Evolutionary conservation across 1,284 basidiomycete genomes (phyloP).

Genomic region (Ustilago tritici): DNA sequence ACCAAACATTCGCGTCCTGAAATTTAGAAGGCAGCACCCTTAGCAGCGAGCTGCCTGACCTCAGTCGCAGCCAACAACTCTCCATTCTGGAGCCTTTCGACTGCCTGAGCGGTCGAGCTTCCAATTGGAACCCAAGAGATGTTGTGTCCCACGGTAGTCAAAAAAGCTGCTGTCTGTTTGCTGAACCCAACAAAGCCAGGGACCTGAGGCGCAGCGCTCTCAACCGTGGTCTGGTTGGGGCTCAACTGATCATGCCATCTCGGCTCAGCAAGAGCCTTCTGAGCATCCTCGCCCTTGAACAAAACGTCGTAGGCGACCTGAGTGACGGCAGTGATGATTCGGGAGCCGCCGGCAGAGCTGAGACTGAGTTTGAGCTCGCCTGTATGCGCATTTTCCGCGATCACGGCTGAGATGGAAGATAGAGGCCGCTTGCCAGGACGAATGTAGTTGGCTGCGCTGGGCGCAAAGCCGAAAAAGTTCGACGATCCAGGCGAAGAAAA

Average conservation of each 20-base stretch:
- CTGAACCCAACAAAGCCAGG: slow-evolving; percentile 66
- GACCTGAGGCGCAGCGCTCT: slow-evolving; percentile 58
- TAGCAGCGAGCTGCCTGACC: slow-evolving; percentile 58
- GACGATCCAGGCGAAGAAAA: slow-evolving; percentile 65
- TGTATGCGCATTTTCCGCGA: slow-evolving; percentile 68
- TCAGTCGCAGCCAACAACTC: slow-evolving; percentile 55
- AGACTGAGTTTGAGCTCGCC: slow-evolving; percentile 70
- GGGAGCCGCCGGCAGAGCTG: slow-evolving; percentile 70
- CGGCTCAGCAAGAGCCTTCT: slow-evolving; percentile 61
- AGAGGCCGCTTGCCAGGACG: slow-evolving; percentile 70
- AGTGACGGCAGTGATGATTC: slow-evolving; percentile 72
- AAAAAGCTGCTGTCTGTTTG: slow-evolving; percentile 69
- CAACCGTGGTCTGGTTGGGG: slow-evolving; percentile 67
- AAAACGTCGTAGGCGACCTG: slow-evolving; percentile 65
- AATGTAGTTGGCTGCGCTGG: slow-evolving; percentile 70
- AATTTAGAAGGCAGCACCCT: slow-evolving; percentile 53
- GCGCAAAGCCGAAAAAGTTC: slow-evolving; percentile 70
- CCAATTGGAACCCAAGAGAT: slow-evolving; percentile 57
- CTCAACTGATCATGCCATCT: slow-evolving; percentile 72
- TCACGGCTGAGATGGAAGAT: slow-evolving; percentile 69
- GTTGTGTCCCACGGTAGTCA: slow-evolving; percentile 68
- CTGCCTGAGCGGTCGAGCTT: slow-evolving; percentile 58
- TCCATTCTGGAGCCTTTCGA: slow-evolving; percentile 48
- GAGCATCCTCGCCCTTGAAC: slow-evolving; percentile 54
- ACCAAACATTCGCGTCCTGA: too few species aligned